Percentiles rank a stretch among this genome's conserved stretches.
Conservation (phyloP, 192 early-diverging fungal genomes). For the Rhizophagus clarus region DNA sequence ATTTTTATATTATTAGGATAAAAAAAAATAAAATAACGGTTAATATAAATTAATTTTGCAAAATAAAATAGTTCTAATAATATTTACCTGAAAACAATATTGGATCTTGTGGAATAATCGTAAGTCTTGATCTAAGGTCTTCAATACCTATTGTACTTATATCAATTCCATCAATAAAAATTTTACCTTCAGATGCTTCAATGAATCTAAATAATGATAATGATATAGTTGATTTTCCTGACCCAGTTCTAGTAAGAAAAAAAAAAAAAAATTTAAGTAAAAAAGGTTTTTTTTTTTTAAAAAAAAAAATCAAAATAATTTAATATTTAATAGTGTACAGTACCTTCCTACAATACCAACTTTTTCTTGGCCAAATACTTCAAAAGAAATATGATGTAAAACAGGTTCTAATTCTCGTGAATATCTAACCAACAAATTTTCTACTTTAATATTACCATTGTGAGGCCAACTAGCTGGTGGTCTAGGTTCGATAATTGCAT, state of each 20-base stretch:
- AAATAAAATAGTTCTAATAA: not conserved
- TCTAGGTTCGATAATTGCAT: constrained; percentile 40
- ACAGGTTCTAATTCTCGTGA: constrained; percentile 78
- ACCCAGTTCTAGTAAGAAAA: constrained; percentile 52
- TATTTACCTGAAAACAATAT: constrained; percentile 51
- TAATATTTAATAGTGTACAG: not conserved
- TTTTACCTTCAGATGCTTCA: constrained; percentile 67
- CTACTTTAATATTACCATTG: constrained; percentile 69
- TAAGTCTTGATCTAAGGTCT: constrained; percentile 66
- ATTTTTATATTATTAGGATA: not conserved
- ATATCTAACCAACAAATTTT: constrained; percentile 78
- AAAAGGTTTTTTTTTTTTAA: not conserved
- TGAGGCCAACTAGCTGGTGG: constrained; percentile 83
- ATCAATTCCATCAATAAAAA: constrained; percentile 78
- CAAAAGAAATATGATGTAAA: constrained; percentile 70
- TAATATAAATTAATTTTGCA: not conserved
- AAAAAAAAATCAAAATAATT: constrained; percentile 41
- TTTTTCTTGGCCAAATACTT: constrained; percentile 67
- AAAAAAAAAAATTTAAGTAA: not conserved
- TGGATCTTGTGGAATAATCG: constrained; percentile 81
- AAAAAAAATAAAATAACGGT: not conserved
- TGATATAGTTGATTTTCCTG: constrained; percentile 72
- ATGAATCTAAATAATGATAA: constrained; percentile 80
- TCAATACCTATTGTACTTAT: constrained; percentile 73
- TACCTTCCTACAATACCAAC: constrained; percentile 90